A percentile compares a stretch with the other conserved stretches of the same genome.
Evolutionary conservation across 305 asterid genomes (phyloP).

Genomic region (Stenogyne calaminthoides): DNA sequence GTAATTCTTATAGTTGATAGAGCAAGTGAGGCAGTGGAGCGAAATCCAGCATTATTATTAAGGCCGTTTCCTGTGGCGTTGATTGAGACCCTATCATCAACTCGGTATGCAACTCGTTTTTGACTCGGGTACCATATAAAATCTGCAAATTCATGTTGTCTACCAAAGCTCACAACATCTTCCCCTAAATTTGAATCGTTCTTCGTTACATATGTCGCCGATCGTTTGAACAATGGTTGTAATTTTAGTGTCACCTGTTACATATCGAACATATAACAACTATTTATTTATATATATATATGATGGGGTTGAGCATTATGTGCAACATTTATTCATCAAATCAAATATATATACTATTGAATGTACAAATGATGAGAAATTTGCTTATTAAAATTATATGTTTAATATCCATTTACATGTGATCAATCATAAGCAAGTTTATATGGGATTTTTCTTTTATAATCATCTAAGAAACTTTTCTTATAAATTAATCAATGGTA

Average conservation of each 20-base stretch:
- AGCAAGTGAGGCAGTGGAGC: constrained; percentile 45
- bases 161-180: constrained; percentile 41
- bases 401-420: no score
- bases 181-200: constrained; percentile 51
- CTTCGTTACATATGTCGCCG: constrained; percentile 33
- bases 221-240: constrained; percentile 58
- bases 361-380: no score
- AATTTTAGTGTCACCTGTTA: constrained; percentile 57
- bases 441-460: no score
- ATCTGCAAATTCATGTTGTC: constrained; percentile 69
- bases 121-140: constrained; percentile 68
- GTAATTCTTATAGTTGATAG: constrained; percentile 39
- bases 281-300: no score
- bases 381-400: no score
- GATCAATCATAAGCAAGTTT: no score
- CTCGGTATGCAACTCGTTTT: constrained; percentile 42
- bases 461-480: no score
- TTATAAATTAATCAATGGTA: background rate
- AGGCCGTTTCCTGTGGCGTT: constrained; percentile 46
- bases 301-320: no score
- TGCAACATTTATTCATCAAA: no score
- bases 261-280: no score
- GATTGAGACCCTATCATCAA: constrained; percentile 53
- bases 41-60: constrained; percentile 50
- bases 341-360: no score